These are phyloP conservation scores for Climacium dendroides DNA, from an alignment of 225 moss, liverwort and hornwort species.

Conservation along the genomic window DNA sequence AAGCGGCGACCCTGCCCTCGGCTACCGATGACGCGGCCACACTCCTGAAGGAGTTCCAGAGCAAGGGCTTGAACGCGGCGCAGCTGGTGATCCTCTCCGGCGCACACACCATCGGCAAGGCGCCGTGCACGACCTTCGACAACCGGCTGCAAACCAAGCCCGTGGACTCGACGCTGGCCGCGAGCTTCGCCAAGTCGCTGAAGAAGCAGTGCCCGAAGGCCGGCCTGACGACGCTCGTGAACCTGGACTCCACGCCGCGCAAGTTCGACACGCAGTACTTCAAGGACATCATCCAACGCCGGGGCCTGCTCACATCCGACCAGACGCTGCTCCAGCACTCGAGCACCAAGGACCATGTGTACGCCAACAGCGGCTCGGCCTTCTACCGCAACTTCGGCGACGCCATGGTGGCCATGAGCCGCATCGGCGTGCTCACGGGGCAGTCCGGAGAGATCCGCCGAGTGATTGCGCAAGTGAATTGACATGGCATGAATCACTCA, in stretches of 20 bases:
- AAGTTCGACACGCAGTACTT: conserved; percentile 13
- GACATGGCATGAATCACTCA: no score
- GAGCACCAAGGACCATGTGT: neutral
- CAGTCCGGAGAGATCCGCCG: neutral
- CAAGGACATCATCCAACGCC: neutral
- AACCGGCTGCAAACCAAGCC: neutral
- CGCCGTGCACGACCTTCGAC: neutral
- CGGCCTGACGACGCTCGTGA: neutral
- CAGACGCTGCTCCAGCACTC: neutral
- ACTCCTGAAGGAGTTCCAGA: neutral
- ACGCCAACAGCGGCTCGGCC: neutral
- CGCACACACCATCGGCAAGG: conserved; percentile 7
- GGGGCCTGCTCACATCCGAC: conserved; percentile 1
- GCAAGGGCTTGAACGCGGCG: neutral
- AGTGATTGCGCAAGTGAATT: neutral
- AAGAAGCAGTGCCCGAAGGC: neutral
- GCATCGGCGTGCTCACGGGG: neutral
- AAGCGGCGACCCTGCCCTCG: neutral
- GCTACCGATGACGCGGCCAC: neutral
- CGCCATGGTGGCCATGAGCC: conserved; percentile 6
- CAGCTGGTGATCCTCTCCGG: conserved; percentile 11
- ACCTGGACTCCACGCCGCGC: neutral
- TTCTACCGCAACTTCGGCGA: neutral
- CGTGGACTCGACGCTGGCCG: neutral
- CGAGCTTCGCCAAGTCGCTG: neutral